Evolutionary conservation across 2,329 filamentous ascomycete genomes (phyloP).

Genomic region (Xylaria sp.): DNA sequence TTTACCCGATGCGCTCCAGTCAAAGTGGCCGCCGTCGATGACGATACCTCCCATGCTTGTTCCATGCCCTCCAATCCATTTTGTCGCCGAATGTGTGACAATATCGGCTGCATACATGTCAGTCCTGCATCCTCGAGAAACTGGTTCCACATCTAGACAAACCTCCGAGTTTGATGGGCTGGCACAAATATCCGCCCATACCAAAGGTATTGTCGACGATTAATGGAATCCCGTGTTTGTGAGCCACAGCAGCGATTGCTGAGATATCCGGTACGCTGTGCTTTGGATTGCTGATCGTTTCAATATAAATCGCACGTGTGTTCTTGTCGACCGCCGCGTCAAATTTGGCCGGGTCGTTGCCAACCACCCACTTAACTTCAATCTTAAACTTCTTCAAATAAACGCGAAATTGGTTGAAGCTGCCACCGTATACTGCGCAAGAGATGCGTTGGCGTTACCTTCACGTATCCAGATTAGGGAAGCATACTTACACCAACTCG

Average conservation of each 20-base stretch:
- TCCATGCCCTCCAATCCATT: constrained; percentile 80
- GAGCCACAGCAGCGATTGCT: constrained; percentile 71
- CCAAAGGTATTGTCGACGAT: constrained; percentile 77
- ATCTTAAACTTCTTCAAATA: constrained; percentile 53
- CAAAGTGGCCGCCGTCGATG: constrained; percentile 75
- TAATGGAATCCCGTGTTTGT: constrained; percentile 49
- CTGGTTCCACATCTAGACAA: constrained; percentile 17
- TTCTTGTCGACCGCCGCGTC: constrained; percentile 48
- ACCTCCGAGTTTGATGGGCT: constrained; percentile 72
- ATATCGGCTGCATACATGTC: constrained; percentile 64
- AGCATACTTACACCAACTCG: constrained; percentile 48
- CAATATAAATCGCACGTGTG: constrained; percentile 48
- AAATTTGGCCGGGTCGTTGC: constrained; percentile 47
- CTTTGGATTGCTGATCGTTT: constrained; percentile 50
- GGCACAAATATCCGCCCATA: constrained; percentile 73
- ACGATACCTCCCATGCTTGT: constrained; percentile 76
- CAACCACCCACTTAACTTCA: constrained; percentile 51
- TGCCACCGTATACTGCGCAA: constrained; percentile 50
- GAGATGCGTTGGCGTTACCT: constrained; percentile 24
- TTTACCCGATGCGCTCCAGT: constrained; percentile 74
- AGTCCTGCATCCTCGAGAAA: constrained; percentile 22
- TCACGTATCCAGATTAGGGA: neutral
- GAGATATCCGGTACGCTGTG: constrained; percentile 70
- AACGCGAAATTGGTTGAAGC: constrained; percentile 53
- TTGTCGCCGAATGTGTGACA: constrained; percentile 75